Percentiles rank a stretch among this genome's conserved stretches.
Evolutionary conservation across 768 basidiomycete genomes (phyloP).

Genomic region (Trametes cubensis): DNA sequence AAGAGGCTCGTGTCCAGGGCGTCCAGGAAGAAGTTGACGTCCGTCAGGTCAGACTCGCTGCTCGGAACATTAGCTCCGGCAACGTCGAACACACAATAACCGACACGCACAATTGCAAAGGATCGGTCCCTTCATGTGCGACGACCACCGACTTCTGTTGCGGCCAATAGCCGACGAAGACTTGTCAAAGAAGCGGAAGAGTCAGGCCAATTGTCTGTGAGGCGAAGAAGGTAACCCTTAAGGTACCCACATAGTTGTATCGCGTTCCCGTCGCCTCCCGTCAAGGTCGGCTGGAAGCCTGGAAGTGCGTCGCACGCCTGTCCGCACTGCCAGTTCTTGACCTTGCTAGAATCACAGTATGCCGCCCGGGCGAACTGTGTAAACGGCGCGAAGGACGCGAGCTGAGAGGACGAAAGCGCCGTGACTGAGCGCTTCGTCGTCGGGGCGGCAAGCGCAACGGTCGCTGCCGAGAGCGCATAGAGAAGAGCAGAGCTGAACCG

Average conservation of each 20-base stretch:
- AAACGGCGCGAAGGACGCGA: slow-evolving; percentile 47
- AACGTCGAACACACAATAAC: neutral
- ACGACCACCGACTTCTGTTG: slow-evolving; percentile 54
- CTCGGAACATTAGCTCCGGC: neutral
- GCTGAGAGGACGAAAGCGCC: slow-evolving; percentile 35
- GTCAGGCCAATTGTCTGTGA: neutral
- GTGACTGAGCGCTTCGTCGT: slow-evolving; percentile 24
- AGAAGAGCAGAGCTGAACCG: slow-evolving; percentile 2
- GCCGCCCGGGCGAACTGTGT: slow-evolving; percentile 60
- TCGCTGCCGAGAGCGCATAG: slow-evolving; percentile 2
- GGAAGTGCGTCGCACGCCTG: slow-evolving; percentile 47
- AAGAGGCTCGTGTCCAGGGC: slow-evolving; percentile 52
- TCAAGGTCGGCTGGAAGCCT: slow-evolving; percentile 45
- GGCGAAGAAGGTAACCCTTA: neutral
- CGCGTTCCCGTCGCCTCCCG: slow-evolving; percentile 53
- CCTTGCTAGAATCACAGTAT: slow-evolving; percentile 47
- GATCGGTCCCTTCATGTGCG: slow-evolving; percentile 64
- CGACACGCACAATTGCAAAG: slow-evolving; percentile 49
- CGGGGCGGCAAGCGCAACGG: slow-evolving; percentile 5
- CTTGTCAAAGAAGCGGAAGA: slow-evolving; percentile 31
- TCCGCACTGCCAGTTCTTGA: slow-evolving; percentile 50
- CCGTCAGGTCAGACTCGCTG: slow-evolving; percentile 54
- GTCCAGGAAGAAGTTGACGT: slow-evolving; percentile 45
- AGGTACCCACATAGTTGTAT: slow-evolving; percentile 49
- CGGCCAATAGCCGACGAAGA: slow-evolving; percentile 63